A percentile compares a stretch with the other conserved stretches of the same genome.
Conservation (phyloP, 2,329 filamentous ascomycete species). For the Bipolaris gigantea region DNA sequence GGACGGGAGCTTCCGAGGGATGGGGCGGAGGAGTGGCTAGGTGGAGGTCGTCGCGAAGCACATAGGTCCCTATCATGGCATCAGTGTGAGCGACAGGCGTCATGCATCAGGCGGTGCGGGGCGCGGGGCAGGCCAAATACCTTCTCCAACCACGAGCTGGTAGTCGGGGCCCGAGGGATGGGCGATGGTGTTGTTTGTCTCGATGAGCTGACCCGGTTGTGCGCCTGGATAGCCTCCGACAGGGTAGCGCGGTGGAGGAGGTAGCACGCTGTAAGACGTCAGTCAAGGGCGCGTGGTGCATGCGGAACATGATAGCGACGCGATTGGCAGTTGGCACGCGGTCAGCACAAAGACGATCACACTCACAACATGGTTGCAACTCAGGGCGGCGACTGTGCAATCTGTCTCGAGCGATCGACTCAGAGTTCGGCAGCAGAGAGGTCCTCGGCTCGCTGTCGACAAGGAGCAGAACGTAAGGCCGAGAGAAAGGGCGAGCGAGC, state of each 20-base stretch:
- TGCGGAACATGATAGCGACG: constrained; percentile 19
- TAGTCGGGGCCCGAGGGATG: constrained; percentile 81
- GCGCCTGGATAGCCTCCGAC: constrained; percentile 73
- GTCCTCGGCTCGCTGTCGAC: constrained; percentile 15
- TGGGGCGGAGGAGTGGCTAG: constrained; percentile 94
- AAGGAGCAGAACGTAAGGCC: constrained; percentile 11
- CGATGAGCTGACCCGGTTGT: constrained; percentile 75
- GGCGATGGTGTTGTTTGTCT: constrained; percentile 88
- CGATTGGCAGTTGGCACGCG: constrained; percentile 31
- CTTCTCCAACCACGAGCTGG: constrained; percentile 92
- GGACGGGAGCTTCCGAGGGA: constrained; percentile 84
- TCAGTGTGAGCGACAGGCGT: constrained; percentile 18
- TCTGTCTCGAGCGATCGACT: constrained; percentile 20
- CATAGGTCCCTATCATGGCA: constrained; percentile 71
- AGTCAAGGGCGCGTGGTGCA: constrained; percentile 26
- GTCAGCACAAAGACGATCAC: constrained; percentile 13
- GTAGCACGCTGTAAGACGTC: constrained; percentile 60
- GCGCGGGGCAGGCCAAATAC: constrained; percentile 49
- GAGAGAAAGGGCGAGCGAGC: neutral
- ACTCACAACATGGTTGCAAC: constrained; percentile 41
- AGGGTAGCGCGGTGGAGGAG: constrained; percentile 83
- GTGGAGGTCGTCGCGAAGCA: constrained; percentile 85
- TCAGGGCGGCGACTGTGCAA: constrained; percentile 27
- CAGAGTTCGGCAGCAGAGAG: constrained; percentile 16
- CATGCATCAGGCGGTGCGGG: constrained; percentile 2